Base-by-base conservation (phyloP, 768 basidiomycete genomes). In the Trametes punicea region DNA sequence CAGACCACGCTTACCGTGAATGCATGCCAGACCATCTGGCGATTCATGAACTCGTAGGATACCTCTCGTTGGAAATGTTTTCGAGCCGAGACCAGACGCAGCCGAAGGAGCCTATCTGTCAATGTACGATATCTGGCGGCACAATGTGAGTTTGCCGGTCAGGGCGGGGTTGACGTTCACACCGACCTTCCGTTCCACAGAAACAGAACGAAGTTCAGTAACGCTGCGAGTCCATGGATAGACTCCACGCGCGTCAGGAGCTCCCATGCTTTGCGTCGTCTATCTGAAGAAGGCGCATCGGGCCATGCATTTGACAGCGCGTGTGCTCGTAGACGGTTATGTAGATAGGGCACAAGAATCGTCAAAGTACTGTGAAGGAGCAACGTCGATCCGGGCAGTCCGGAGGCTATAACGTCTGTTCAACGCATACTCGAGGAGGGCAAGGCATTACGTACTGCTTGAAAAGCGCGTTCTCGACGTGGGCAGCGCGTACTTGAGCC, bases 1-100 rank as follows among this genome's bases (percentile, higher is more conserved):
- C 30, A 27, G 20, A 20, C 31, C 21, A 23, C 16, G 73, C 90
- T 51, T 66, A 96, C 96, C 6, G 97, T 98, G 70, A 98, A 96
- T 0, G 93, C 91, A 67, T 95, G 92, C 97, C 97, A 99, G 51
- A 99, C 97, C 81, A 99, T 90, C 70, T 98, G 96, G 62, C 97
- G 89, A 65, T 98, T 98, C 92, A 98, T 96, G 66, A 94, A 98
- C 67, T 98, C 97, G 71, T 97, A 99, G 66, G 91, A 96, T 47
- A 98, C 90, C 63, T 95, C 87, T 16, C 90, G 83, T 58, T 82
- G 84, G 31, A 85, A 78, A 30, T 87, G 79, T 38, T 78, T 74
- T 29, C 84, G 81, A 0, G 88, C 77, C 3, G 95, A 88, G 0
- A 86, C 80, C 3, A 98, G 81, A 27, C 78, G 76, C 76, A 99